phyloP scores from a whole-genome alignment of 306 rosid species.

The Prunus davidiana region DNA sequence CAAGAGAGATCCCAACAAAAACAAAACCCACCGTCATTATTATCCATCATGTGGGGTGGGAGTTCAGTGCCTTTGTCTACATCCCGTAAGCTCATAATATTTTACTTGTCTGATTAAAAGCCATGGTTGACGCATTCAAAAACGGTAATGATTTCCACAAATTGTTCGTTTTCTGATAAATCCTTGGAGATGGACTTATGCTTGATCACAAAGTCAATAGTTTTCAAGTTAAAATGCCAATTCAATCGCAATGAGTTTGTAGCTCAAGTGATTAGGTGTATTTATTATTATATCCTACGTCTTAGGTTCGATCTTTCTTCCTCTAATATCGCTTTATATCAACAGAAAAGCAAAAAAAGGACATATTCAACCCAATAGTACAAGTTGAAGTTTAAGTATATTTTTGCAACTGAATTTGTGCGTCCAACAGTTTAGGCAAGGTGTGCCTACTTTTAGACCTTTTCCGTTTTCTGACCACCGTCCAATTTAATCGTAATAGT shows the following conservation, averaged over 20 bases:
- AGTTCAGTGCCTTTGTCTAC: not conserved
- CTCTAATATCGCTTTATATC: no score
- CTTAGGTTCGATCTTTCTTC: fast-evolving
- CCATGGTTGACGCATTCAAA: not conserved
- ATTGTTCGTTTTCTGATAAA: no score
- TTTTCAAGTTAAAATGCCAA: no score
- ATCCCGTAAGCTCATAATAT: not conserved
- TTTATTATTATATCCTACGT: no score
- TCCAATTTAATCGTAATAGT: no score
- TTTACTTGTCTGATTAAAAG: conserved; percentile 1
- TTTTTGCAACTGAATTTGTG: not conserved
- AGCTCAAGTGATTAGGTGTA: no score
- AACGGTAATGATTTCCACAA: not conserved
- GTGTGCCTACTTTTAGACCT: not conserved
- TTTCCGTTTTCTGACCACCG: not conserved
- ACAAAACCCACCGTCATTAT: not conserved
- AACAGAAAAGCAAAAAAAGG: no score
- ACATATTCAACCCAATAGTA: not conserved
- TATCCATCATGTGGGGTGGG: not conserved
- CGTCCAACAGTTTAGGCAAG: not conserved
- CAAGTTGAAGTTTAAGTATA: not conserved
- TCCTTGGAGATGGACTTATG: no score
- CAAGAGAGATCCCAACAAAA: not conserved
- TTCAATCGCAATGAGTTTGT: fast-evolving
- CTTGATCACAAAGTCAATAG: not conserved